phyloP scores from a whole-genome alignment of 139 green algal genomes.

The Closterium sp. region DNA sequence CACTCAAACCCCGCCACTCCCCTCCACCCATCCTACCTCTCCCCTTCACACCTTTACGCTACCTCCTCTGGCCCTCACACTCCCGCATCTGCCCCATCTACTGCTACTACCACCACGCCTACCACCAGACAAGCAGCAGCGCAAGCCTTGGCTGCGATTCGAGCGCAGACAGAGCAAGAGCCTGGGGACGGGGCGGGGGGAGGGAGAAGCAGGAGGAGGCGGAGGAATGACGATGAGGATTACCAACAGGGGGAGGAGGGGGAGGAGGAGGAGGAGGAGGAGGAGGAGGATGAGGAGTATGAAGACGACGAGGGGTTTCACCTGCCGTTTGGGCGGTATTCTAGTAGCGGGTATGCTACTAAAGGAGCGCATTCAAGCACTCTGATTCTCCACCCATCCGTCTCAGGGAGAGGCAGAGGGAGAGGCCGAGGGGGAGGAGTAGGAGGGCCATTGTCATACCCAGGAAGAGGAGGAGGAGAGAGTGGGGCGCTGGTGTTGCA shows the following conservation, averaged over 20 bases:
- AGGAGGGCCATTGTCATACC: neutral
- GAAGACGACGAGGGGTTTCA: neutral
- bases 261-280: neutral
- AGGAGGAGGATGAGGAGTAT: conserved; percentile 13
- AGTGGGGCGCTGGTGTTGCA: neutral
- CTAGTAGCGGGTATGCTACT: neutral
- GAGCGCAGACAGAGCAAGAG: conserved; percentile 29
- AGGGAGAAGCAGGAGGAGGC: neutral
- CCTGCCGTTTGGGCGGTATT: neutral
- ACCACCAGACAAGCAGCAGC: conserved; percentile 39
- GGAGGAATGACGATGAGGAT: neutral
- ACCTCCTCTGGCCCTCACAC: neutral
- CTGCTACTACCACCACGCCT: neutral
- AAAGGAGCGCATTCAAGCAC: neutral
- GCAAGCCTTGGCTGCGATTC: conserved; percentile 32
- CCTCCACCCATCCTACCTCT: neutral
- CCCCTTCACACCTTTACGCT: neutral
- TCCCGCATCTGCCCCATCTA: neutral
- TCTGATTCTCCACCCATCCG: conserved; percentile 19
- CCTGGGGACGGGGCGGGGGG: neutral
- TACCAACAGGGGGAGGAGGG: neutral
- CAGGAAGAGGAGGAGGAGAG: neutral
- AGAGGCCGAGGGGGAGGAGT: neutral
- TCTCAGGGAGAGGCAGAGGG: neutral
- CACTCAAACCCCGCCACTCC: neutral